Base-by-base conservation (phyloP, 2,329 filamentous ascomycete species). In the Claviceps africana region DNA sequence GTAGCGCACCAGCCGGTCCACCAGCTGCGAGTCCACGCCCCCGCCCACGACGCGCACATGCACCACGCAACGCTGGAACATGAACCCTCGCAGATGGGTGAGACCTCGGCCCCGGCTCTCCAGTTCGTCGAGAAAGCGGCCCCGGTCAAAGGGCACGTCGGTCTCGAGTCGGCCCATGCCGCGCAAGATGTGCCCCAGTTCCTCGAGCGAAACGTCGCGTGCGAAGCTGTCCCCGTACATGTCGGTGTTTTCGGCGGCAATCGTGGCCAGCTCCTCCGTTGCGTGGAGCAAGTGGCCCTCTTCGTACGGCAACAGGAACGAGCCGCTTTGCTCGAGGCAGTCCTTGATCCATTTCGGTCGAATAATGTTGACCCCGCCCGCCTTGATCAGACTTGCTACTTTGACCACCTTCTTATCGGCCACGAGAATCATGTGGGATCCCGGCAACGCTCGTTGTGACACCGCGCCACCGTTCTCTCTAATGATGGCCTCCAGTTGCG, bases 311-410 rank as follows among this genome's bases (percentile, higher is more conserved):
- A 95, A 78, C 8, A 95, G 67, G 13, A 85, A 76, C 3, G 35
- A 4, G 77, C 73, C 3, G 51, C 57, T 75, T 67, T 65, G 80
- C 65, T 77, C 76, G 35, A 95, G 74, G 60, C 88, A 93, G 64
- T 97, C 89, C 30, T 86, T 72, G 2, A 97, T 70, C 93, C 93
- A 98, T 6, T 73, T 75, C 0, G 90, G 86, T 22, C 81, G 80
- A 53, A 97, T 75, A 49, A 98, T 83, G 58, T 88, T 83, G 7
- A 79, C 75, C 0, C 78, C 72, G 3, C 81, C 83, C 6, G 72
- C 74, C 60, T 93, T 95, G 55, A 88, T 81, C 9, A 96, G 68
- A 10, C 87, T 89, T 1, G 87, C 86, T 1, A 90, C 89, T 61
- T 90, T 90, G 58, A 97, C 82, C 0, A 80, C 76, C 44, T 75